Base-by-base conservation (phyloP, 495 filamentous ascomycete genomes). In the Cairneyella variabilis region DNA sequence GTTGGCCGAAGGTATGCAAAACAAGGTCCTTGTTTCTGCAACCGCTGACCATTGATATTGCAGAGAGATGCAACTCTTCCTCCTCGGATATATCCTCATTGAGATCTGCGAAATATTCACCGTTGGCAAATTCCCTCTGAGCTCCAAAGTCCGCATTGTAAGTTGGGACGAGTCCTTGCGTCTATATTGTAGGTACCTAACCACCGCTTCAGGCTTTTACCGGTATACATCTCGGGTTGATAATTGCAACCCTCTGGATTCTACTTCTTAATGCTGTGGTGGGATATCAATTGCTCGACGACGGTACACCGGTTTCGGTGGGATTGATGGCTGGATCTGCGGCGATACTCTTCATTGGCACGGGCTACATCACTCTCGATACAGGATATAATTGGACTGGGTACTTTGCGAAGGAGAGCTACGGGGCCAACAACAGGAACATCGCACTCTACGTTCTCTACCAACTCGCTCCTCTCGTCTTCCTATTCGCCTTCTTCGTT, bases 31-130 rank as follows among this genome's bases (percentile, higher is more conserved):
- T 45, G 18, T 16, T 38, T 12, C 22, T 6, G 2, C 5, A 28
- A 47, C 2, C 17, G 37, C 53, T 73, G 59, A 73, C 55, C 5
- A 23, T 26, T 28, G 0, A 21, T 10, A 47, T 64, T 21, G 59
- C 59, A 97, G 93, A 67, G 93, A 99, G 64, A 97, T 97, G 73
- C 93, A 99, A 79, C 65, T 96, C 34, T 96, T 97, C 69, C 76
- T 99, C 20, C 37, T 90, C 17, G 85, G 87, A 32, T 99, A 90
- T 63, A 87, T 96, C 39, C 71, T 99, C 26, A 83, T 97, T 54
- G 82, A 86, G 64, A 90, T 99, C 60, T 95, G 90, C 66, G 93
- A 99, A 65, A 96, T 99, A 60, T 96, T 99, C 69, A 89, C 89
- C 1, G 82, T 97, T 22, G 93, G 93, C 52, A 86, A 85, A 43